Conservation (phyloP, 164 flowering plant species). For the Magnolia sinica region DNA sequence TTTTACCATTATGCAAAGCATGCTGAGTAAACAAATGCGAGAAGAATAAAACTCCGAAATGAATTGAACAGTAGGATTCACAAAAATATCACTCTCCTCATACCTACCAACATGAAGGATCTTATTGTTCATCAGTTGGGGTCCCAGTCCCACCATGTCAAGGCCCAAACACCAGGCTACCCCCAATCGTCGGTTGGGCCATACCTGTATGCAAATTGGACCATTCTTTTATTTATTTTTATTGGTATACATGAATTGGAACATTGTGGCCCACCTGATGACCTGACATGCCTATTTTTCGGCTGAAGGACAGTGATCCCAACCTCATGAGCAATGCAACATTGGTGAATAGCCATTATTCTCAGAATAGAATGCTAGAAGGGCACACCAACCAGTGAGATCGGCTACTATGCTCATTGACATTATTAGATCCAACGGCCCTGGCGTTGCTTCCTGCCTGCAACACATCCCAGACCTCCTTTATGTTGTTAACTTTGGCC, state of each 20-base stretch:
- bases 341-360: background rate
- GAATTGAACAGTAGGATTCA: background rate
- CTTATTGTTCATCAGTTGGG: too few relatives aligned
- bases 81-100: background rate
- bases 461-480: slow-evolving; percentile 76
- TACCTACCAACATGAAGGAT: background rate
- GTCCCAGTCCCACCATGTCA: background rate
- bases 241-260: background rate
- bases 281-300: too few relatives aligned
- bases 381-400: slow-evolving; percentile 70
- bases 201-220: too few relatives aligned
- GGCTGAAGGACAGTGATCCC: too few relatives aligned
- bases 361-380: background rate
- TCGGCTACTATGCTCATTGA: slow-evolving; percentile 89
- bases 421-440: slow-evolving; percentile 81
- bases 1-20: slow-evolving; percentile 74
- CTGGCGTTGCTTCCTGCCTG: slow-evolving; percentile 83
- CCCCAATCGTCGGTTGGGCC: too few relatives aligned
- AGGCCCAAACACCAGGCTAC: background rate
- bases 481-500: slow-evolving; percentile 63
- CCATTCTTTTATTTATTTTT: too few relatives aligned
- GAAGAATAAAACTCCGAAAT: background rate
- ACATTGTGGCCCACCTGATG: background rate
- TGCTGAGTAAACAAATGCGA: slow-evolving; percentile 35
- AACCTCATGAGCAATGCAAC: background rate